These are phyloP conservation scores for Amaranthus tricolor DNA, from an alignment of 179 eudicot genomes.

Conservation along the genomic window DNA sequence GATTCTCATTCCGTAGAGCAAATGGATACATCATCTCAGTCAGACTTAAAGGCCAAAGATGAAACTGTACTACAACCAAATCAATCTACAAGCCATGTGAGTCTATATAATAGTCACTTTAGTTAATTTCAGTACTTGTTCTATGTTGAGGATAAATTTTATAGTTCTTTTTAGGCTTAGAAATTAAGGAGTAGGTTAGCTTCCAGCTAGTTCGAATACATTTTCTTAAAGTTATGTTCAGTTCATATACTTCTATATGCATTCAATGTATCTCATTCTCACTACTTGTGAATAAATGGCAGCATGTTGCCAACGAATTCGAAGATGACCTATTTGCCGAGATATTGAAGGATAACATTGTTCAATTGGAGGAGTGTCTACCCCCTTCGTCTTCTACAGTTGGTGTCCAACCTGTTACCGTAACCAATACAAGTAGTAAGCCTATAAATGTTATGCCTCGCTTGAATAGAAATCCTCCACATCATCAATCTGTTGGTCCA, in stretches of 20 bases:
- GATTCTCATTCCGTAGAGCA: slow-evolving; percentile 49
- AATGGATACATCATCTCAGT: slow-evolving; percentile 38
- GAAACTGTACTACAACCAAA: slow-evolving; percentile 24
- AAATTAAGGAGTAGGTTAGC: no score
- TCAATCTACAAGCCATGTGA: slow-evolving; percentile 20
- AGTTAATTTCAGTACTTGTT: no score
- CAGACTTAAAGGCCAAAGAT: slow-evolving; percentile 16
- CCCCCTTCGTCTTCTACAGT: neutral
- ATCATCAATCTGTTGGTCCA: slow-evolving; percentile 4
- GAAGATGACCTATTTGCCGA: slow-evolving; percentile 59
- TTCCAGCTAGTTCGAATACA: no score
- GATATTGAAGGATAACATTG: slow-evolving; percentile 66
- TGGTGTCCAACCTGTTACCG: no score
- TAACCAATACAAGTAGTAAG: no score
- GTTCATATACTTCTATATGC: no score
- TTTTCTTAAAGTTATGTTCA: no score
- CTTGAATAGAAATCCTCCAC: slow-evolving; percentile 3
- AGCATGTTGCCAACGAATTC: slow-evolving; percentile 22
- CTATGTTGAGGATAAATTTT: no score
- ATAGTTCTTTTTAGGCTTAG: no score
- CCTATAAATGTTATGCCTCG: slow-evolving; percentile 11
- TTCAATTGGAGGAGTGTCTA: slow-evolving; percentile 48
- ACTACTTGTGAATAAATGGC: slow-evolving; percentile 18
- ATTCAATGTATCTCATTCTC: neutral
- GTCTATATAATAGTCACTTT: no score